These are phyloP conservation scores for Boletus eberwhitei DNA, from an alignment of 768 basidiomycete genomes.

Conservation along the genomic window DNA sequence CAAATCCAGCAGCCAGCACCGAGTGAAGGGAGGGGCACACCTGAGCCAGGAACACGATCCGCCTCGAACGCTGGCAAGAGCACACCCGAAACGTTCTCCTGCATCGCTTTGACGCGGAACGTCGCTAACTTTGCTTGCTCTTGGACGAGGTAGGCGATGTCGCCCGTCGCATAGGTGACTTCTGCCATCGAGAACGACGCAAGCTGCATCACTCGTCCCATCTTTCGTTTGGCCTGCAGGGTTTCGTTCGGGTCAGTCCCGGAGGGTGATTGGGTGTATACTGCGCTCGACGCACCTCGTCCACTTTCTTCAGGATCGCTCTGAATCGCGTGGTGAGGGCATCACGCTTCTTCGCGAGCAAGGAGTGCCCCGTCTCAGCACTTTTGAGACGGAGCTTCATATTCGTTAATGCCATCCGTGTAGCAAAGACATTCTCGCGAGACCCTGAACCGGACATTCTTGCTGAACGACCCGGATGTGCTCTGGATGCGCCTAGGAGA, in stretches of 20 bases:
- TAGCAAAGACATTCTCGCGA: constrained; percentile 93
- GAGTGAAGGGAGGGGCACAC: constrained; percentile 36
- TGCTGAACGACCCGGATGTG: constrained; percentile 11
- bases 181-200: constrained; percentile 99
- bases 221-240: constrained; percentile 91
- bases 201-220: constrained; percentile 98
- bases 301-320: constrained; percentile 93
- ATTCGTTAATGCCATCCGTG: constrained; percentile 94
- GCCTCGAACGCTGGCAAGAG: constrained; percentile 94
- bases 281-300: constrained; percentile 65
- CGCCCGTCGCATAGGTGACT: constrained; percentile 96
- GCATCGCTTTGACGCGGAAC: constrained; percentile 90
- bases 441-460: constrained; percentile 87
- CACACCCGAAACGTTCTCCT: constrained; percentile 98
- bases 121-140: constrained; percentile 90
- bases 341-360: constrained; percentile 97
- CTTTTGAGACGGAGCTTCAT: constrained; percentile 88
- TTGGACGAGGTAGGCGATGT: constrained; percentile 97
- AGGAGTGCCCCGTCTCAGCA: constrained; percentile 91
- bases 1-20: neutral
- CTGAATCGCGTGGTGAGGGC: constrained; percentile 94
- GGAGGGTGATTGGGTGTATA: neutral
- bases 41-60: constrained; percentile 80
- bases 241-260: constrained; percentile 18
- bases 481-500: neutral